Evolutionary conservation across 805 yeast species (phyloP).

Genomic region (Grigorovia humatica): DNA sequence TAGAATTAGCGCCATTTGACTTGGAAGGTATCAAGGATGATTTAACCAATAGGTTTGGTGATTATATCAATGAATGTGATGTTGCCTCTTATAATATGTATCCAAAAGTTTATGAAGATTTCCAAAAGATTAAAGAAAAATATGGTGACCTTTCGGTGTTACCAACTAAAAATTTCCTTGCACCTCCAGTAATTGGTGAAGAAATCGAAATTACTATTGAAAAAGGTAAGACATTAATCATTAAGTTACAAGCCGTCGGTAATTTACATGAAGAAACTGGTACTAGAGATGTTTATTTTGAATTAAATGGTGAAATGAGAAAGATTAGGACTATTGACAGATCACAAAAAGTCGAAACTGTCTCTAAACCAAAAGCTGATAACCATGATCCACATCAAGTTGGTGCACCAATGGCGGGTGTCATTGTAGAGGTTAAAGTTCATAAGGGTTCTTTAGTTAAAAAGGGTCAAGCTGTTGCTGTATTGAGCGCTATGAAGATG

Average conservation of each 20-base stretch:
- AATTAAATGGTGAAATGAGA: constrained; percentile 96
- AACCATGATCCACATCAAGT: constrained; percentile 79
- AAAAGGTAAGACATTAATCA: constrained; percentile 86
- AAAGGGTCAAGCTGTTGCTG: constrained; percentile 94
- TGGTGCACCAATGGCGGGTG: constrained; percentile 99
- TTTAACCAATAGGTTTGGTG: constrained; percentile 66
- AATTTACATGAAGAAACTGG: constrained; percentile 80
- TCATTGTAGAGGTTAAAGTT: constrained; percentile 86
- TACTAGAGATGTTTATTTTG: constrained; percentile 91
- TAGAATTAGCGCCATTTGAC: constrained; percentile 77
- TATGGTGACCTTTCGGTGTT: constrained; percentile 90
- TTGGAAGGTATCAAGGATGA: constrained; percentile 62
- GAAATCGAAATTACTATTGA: constrained; percentile 85
- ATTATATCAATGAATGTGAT: constrained; percentile 61
- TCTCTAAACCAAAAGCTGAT: constrained; percentile 85
- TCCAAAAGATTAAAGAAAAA: constrained; percentile 57
- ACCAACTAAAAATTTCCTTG: constrained; percentile 85
- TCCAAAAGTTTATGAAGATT: constrained; percentile 93
- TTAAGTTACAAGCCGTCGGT: constrained; percentile 88
- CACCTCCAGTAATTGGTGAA: constrained; percentile 80
- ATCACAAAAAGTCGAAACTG: constrained; percentile 72
- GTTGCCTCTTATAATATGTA: constrained; percentile 96
- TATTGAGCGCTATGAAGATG: constrained; percentile 97
- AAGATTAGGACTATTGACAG: constrained; percentile 87
- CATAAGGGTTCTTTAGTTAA: constrained; percentile 80